Evolutionary conservation across 371 early-diverging fungal species (phyloP).

Genomic region (Syncephalis fuscata): DNA sequence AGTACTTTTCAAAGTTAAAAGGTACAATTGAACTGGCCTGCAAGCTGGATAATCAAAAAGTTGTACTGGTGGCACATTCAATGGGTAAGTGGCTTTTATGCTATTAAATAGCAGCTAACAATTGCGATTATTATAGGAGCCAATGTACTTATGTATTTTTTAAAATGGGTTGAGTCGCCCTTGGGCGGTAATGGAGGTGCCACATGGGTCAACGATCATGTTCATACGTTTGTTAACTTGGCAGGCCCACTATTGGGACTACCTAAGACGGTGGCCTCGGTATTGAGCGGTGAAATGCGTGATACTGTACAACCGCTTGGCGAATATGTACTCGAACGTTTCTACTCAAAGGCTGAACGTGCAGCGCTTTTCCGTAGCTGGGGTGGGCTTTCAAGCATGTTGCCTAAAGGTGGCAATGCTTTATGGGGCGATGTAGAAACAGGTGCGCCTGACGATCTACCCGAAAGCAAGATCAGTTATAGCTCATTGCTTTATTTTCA

Average conservation of each 20-base stretch:
- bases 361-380: slow-evolving; percentile 68
- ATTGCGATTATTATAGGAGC: slow-evolving; percentile 33
- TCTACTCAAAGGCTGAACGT: slow-evolving; percentile 66
- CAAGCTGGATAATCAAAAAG: slow-evolving; percentile 27
- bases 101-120: slow-evolving; percentile 7
- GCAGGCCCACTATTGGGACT: slow-evolving; percentile 82
- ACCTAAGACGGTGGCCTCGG: slow-evolving; percentile 63
- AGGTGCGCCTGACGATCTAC: slow-evolving; percentile 44
- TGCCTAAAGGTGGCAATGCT: slow-evolving; percentile 75
- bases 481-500: neutral
- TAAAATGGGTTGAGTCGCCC: slow-evolving; percentile 79
- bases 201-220: slow-evolving; percentile 66
- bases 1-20: slow-evolving; percentile 69
- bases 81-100: slow-evolving; percentile 21
- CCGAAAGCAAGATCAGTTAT: neutral
- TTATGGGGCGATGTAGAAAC: slow-evolving; percentile 56
- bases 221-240: slow-evolving; percentile 71
- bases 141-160: slow-evolving; percentile 62
- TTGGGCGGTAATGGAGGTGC: slow-evolving; percentile 56
- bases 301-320: slow-evolving; percentile 74
- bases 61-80: slow-evolving; percentile 48
- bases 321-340: slow-evolving; percentile 64
- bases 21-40: slow-evolving; percentile 47
- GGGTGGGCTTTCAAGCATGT: slow-evolving; percentile 57
- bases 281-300: slow-evolving; percentile 70